Conservation (phyloP, 176 grass and related monocot species). For the Oryza coarctata region DNA sequence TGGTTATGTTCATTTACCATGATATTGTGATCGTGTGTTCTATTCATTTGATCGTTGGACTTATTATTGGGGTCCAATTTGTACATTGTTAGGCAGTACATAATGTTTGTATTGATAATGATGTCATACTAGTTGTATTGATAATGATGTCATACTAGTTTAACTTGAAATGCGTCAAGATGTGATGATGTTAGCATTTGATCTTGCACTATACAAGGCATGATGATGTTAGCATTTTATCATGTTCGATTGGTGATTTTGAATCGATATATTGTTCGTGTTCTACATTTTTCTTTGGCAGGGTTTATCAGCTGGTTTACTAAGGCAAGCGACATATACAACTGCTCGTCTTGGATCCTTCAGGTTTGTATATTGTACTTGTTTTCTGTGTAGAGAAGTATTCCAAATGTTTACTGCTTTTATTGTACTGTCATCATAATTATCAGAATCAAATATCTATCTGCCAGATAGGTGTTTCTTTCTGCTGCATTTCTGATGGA, state of each 20-base stretch:
- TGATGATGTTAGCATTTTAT: neutral
- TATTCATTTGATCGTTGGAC: neutral
- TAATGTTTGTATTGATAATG: neutral
- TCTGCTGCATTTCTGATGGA: neutral
- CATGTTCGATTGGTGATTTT: neutral
- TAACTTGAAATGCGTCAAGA: neutral
- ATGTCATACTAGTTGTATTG: neutral
- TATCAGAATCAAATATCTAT: neutral
- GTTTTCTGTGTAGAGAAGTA: neutral
- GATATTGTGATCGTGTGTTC: neutral
- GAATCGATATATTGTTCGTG: neutral
- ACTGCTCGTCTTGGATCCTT: constrained; percentile 96
- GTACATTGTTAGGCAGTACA: neutral
- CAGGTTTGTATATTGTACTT: constrained; percentile 51
- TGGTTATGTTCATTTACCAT: neutral
- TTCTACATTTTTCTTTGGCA: constrained; percentile 44
- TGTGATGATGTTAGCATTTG: neutral
- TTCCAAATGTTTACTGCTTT: neutral
- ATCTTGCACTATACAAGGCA: neutral
- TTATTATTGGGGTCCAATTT: neutral
- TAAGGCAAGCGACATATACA: constrained; percentile 93
- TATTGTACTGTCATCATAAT: neutral
- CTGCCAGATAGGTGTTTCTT: neutral
- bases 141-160: neutral
- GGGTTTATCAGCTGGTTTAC: constrained; percentile 94